Percentiles rank a stretch among this genome's conserved stretches.
Evolutionary conservation across 345 rosid genomes (phyloP).

Genomic region (Fremontodendron californicum): DNA sequence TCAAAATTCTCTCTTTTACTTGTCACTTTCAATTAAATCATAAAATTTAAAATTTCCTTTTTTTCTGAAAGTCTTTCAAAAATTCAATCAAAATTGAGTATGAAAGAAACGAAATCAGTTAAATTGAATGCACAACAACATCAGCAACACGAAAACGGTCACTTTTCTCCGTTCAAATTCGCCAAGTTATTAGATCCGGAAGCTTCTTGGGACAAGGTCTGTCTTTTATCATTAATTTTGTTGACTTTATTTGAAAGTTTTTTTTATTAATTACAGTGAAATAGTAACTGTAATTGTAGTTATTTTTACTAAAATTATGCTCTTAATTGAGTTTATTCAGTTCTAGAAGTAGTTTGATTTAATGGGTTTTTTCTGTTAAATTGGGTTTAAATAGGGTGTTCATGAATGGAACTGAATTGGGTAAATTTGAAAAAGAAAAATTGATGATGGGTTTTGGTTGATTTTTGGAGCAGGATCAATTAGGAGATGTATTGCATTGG

Average conservation of each 20-base stretch:
- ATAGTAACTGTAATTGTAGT: neutral
- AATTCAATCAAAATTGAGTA: slow-evolving; percentile 10
- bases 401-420: slow-evolving; percentile 4
- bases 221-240: neutral
- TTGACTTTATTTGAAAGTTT: neutral
- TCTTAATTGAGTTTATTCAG: neutral
- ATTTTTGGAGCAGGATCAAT: slow-evolving; percentile 65
- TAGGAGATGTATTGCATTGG: slow-evolving; percentile 99
- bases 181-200: slow-evolving; percentile 84
- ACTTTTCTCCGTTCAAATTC: slow-evolving; percentile 62
- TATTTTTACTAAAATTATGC: neutral
- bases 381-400: neutral
- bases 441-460: neutral
- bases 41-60: neutral
- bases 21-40: neutral
- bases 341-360: neutral
- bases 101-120: slow-evolving; percentile 58
- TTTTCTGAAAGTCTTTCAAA: neutral
- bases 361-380: neutral
- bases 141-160: slow-evolving; percentile 53
- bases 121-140: slow-evolving; percentile 47
- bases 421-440: neutral
- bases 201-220: slow-evolving; percentile 88
- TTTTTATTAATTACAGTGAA: neutral
- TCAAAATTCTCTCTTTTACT: neutral